A percentile compares a stretch with the other conserved stretches of the same genome.
These are phyloP conservation scores for Aureobasidium sp. DNA, from an alignment of 2,329 filamentous ascomycete genomes.

Conservation along the genomic window DNA sequence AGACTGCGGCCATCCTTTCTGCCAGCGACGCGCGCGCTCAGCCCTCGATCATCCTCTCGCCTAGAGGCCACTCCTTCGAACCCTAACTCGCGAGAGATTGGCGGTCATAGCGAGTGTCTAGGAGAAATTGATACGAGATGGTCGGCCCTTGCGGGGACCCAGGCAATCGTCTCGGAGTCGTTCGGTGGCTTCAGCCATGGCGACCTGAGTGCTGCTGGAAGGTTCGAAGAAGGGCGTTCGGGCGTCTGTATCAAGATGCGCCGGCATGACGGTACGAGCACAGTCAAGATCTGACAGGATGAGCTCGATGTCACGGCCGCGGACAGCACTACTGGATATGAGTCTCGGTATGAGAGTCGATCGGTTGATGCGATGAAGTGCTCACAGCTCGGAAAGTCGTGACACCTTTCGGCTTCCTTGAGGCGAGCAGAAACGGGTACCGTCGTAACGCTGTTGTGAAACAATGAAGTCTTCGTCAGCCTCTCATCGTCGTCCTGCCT, in stretches of 20 bases:
- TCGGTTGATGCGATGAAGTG: background rate
- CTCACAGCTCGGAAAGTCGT: background rate
- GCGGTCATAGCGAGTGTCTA: background rate
- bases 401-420: background rate
- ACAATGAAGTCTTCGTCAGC: constrained; percentile 7
- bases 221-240: constrained; percentile 7
- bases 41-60: background rate
- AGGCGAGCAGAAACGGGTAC: constrained; percentile 9
- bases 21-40: constrained; percentile 5
- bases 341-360: background rate
- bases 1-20: constrained; percentile 13
- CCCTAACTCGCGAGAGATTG: background rate
- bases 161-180: background rate
- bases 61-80: background rate
- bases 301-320: background rate
- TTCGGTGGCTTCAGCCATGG: constrained; percentile 6
- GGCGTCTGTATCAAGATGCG: background rate
- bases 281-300: background rate
- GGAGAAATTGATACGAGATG: background rate
- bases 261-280: background rate
- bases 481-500: background rate
- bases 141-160: background rate
- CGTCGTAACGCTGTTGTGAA: constrained; percentile 13
- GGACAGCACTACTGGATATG: background rate
- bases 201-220: constrained; percentile 2